phyloP scores from a whole-genome alignment of 2,329 filamentous ascomycete species.

The Tolypocladium tundrense region DNA sequence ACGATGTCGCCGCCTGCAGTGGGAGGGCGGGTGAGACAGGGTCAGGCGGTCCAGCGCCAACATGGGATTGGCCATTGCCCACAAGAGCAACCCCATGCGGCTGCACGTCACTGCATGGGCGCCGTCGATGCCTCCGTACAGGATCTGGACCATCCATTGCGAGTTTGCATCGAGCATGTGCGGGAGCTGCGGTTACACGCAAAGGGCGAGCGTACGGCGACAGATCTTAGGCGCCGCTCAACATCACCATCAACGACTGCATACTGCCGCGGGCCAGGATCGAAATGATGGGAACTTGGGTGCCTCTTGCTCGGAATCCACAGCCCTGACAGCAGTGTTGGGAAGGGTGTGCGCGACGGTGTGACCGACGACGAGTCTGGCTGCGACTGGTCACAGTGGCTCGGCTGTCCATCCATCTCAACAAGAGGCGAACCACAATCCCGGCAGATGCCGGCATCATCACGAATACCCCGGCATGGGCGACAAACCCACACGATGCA shows the following conservation, averaged over 20 bases:
- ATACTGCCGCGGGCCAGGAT: too few species aligned
- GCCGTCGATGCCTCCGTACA: background rate
- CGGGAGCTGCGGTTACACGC: background rate
- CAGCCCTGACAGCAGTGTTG: background rate
- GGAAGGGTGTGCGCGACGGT: background rate
- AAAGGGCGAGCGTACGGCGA: too few species aligned
- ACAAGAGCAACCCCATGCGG: background rate
- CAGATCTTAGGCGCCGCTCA: too few species aligned
- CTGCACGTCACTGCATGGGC: background rate
- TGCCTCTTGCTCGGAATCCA: background rate
- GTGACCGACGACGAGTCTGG: background rate
- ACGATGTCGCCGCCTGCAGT: background rate
- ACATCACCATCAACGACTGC: too few species aligned
- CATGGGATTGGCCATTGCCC: conserved; percentile 1
- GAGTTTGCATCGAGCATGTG: background rate
- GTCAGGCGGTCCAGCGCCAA: conserved; percentile 1
- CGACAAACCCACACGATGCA: background rate
- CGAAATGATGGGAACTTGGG: background rate
- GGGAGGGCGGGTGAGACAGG: conserved; percentile 3
- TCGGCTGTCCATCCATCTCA: background rate
- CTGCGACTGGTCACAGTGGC: background rate
- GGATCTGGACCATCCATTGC: background rate
- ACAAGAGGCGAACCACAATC: background rate
- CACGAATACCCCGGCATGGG: background rate
- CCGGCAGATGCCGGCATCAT: background rate